Base-by-base conservation (phyloP, 352 stramenopile genomes). In the Phytophthora rubi region DNA sequence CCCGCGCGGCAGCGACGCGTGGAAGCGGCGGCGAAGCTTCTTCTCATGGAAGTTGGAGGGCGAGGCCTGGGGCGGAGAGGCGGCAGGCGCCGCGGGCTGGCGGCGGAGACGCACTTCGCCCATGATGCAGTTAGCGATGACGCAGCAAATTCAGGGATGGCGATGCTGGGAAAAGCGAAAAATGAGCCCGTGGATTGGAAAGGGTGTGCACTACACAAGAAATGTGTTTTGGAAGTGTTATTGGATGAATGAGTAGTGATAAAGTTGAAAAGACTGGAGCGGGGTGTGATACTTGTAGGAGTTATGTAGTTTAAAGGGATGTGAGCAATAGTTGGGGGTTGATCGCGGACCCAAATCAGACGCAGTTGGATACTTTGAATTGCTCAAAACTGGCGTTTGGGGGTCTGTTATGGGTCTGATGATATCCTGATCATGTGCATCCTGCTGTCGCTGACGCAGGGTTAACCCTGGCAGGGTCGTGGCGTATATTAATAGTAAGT, bases 31-130 rank as follows among this genome's bases (percentile, higher is more conserved):
- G 39, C 51, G 67, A 4, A 6, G 45, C 45, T 65, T 73, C 26
- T 64, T 42, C 10, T 42, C 35, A 9, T 42, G 10, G 0, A 4
- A 4, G 5, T 16, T 10, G 35, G 35, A 15, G 33, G 33, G 8
- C 9, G 33, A 12, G 8, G 33, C 33, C 8, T 39, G 33, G 33
- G 33, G 33, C 5, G 48, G 51, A 6, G 28, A 8, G 10, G 44
- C 18, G 7, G 57, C 61, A 8, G 56, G 52, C 2, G 55, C 35
- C 1, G 53, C 59, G 18, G 45, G 8, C 33, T 39, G 12, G 55
- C 53, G 71, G 62, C 71, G 71, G 18, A 65, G 71, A 70, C 71
- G 71, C 53, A 79, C 47, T 64, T 72, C 53, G 18, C 26, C 62
- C 71, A 75, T 78, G 44, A 53, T 58, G 44, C 32, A 10, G 10